phyloP scores from a whole-genome alignment of 2,329 filamentous ascomycete species.

The Fusarium falciforme region DNA sequence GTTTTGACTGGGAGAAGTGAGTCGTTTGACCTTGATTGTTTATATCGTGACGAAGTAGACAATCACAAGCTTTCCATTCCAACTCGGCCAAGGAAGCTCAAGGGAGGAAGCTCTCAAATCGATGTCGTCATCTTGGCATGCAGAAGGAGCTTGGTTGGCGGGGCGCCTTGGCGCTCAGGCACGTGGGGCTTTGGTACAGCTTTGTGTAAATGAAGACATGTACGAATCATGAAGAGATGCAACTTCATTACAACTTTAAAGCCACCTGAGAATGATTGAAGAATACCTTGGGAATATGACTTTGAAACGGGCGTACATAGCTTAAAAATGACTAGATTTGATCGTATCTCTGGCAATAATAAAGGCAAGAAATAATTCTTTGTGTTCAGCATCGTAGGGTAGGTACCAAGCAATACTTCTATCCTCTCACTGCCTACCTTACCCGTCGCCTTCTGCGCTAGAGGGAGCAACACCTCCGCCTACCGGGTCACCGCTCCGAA shows the following conservation, averaged over 20 bases:
- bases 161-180: slow-evolving; percentile 1
- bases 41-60: slow-evolving; percentile 9
- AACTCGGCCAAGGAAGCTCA: slow-evolving; percentile 19
- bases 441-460: slow-evolving; percentile 4
- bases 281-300: neutral
- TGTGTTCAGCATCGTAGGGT: neutral
- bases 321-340: neutral
- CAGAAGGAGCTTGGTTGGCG: slow-evolving; percentile 7
- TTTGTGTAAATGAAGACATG: neutral
- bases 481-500: neutral
- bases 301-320: too few relatives aligned
- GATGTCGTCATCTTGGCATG: slow-evolving; percentile 37
- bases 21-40: slow-evolving; percentile 4
- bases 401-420: neutral
- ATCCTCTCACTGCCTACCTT: neutral
- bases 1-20: neutral
- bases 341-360: neutral
- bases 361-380: neutral
- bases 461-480: slow-evolving; percentile 12
- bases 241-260: neutral
- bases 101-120: slow-evolving; percentile 27
- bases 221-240: neutral
- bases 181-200: slow-evolving; percentile 19
- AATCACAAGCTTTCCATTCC: slow-evolving; percentile 36
- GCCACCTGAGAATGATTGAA: neutral